Base-by-base conservation (phyloP, 2,329 filamentous ascomycete genomes). In the Lomentospora prolificans region DNA sequence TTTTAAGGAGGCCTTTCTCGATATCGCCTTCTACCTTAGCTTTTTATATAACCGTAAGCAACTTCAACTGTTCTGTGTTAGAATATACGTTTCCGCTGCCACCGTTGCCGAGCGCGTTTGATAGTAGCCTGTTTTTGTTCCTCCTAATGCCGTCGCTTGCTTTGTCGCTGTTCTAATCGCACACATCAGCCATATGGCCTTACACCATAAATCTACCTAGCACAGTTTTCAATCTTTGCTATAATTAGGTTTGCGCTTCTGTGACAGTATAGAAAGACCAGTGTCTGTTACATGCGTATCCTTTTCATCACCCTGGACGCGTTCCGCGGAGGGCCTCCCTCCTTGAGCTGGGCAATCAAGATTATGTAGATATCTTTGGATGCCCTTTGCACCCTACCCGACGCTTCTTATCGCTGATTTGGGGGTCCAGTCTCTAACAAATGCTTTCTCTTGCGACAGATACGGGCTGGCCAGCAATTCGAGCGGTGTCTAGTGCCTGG, bases 1-100 rank as follows among this genome's bases (percentile, higher is more conserved):
- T 80, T 4, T 79, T 79, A 82, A 62, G 78, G 78, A 25, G 79
- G 79, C 57, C 9, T 79, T 81, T 72, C 79, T 79, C 39, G 78
- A 78, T 8, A 73, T 81, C 59, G 76, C 77, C n/a, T 81, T 81
- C 62, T 79, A 76, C 63, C 73, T 81, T 10, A 76, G 72, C 55
- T 76, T 72, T 52, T 81, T 80, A 63, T 82, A 82, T 67, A 78
- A 76, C 63, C 70, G 78, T 55, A 68, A 77, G 51, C 78, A 83
- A 64, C 70, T 82, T 3, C 68, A n/a, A n/a, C n/a, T 80, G 12
- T 75, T 81, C 60, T 72, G 79, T 50, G 67, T 81, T 24, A 78
- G 78, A 8, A 78, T 82, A 58, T 81, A 79, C 64, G 74, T 81
- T 8, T 78, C 75, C 2, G 73, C 77, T 4, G 75, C 77, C n/a